Evolutionary conservation across 805 yeast genomes (phyloP).

Genomic region (Wickerhamiella hasegawae): DNA sequence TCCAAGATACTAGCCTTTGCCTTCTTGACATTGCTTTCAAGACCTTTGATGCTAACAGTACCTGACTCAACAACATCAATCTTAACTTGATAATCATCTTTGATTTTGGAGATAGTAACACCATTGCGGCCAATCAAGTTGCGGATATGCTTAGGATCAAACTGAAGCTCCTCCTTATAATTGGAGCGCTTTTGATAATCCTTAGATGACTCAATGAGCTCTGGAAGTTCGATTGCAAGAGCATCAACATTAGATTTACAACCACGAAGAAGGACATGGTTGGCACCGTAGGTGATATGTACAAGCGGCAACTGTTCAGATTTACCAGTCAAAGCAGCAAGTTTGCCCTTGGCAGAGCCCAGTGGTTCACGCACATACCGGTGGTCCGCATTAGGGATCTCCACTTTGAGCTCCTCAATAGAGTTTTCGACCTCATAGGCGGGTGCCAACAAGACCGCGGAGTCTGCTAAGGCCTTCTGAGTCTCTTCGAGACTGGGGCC

Average conservation of each 20-base stretch:
- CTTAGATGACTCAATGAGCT: constrained; percentile 38
- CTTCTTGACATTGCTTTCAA: constrained; percentile 60
- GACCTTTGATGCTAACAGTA: constrained; percentile 52
- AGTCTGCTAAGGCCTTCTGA: constrained; percentile 35
- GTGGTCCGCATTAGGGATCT: constrained; percentile 41
- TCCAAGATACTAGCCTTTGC: constrained; percentile 44
- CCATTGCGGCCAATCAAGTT: constrained; percentile 89
- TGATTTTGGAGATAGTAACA: constrained; percentile 45
- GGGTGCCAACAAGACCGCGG: constrained; percentile 36
- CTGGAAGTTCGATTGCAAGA: constrained; percentile 35
- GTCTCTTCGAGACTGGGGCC: constrained; percentile 52
- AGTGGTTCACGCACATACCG: constrained; percentile 40
- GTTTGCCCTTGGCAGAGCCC: constrained; percentile 11
- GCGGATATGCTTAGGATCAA: constrained; percentile 54
- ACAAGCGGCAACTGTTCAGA: constrained; percentile 1
- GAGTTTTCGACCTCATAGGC: constrained; percentile 43
- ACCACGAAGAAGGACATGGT: constrained; percentile 37
- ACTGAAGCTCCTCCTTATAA: constrained; percentile 32
- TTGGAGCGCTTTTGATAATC: constrained; percentile 32
- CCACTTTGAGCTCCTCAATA: constrained; percentile 35
- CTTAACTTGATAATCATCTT: constrained; percentile 59
- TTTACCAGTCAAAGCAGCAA: constrained; percentile 1
- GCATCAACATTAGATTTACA: constrained; percentile 37
- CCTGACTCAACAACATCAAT: constrained; percentile 55
- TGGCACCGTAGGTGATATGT: constrained; percentile 29